phyloP scores from a whole-genome alignment of 352 stramenopile genomes.

The Phytophthora brassicae region DNA sequence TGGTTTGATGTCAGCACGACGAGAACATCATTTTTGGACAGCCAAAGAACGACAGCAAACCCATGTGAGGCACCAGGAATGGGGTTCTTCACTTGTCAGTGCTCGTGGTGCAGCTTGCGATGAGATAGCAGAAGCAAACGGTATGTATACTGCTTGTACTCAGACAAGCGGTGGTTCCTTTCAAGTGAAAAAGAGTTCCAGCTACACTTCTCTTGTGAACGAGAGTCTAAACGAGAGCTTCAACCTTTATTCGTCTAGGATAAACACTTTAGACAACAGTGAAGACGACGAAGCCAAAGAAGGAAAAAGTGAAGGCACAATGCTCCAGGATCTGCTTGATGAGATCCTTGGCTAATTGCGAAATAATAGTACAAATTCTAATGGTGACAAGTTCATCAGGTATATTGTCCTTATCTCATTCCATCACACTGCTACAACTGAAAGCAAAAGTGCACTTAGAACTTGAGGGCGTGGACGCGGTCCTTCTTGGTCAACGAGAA shows the following conservation, averaged over 20 bases:
- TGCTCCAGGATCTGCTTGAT: slow-evolving; percentile 75
- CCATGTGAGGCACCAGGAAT: slow-evolving; percentile 19
- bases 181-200: slow-evolving; percentile 23
- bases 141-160: not conserved
- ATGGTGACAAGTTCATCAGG: slow-evolving; percentile 63
- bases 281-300: slow-evolving; percentile 29
- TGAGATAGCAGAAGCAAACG: slow-evolving; percentile 17
- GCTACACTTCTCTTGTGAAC: slow-evolving; percentile 12
- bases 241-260: slow-evolving; percentile 32
- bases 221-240: slow-evolving; percentile 2
- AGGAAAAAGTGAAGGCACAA: slow-evolving; percentile 36
- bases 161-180: slow-evolving; percentile 21
- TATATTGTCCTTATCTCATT: slow-evolving; percentile 47
- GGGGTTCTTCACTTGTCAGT: slow-evolving; percentile 23
- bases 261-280: slow-evolving; percentile 20
- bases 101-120: slow-evolving; percentile 15
- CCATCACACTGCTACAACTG: slow-evolving; percentile 22
- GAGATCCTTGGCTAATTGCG: slow-evolving; percentile 47
- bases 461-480: slow-evolving; percentile 98
- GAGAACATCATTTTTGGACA: slow-evolving; percentile 26
- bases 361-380: not conserved
- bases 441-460: slow-evolving; percentile 87
- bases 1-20: slow-evolving; percentile 22
- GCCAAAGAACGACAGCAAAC: slow-evolving; percentile 24
- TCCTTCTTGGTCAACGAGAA: slow-evolving; percentile 98